Conservation (phyloP, 177 flowering plant genomes). For the Tripterygium wilfordii region DNA sequence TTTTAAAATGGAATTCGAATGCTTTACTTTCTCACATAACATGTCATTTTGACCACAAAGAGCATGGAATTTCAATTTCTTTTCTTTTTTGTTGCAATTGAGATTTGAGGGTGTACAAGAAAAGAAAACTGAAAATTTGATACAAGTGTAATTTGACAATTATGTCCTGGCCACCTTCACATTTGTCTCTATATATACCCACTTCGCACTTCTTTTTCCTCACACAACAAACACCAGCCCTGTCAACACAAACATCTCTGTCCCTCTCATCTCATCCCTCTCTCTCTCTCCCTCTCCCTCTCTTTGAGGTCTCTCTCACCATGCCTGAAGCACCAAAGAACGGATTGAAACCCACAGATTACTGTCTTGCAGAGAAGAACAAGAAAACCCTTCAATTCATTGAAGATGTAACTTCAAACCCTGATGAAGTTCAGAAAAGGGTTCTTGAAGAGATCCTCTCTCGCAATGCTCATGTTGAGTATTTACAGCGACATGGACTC, state of each 20-base stretch:
- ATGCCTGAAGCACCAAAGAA: conserved; percentile 83
- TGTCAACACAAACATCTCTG: no score
- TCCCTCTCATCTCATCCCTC: conserved; percentile 1
- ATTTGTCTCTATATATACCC: conserved; percentile 22
- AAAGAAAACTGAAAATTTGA: no score
- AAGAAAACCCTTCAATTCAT: conserved; percentile 65
- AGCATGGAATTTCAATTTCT: no score
- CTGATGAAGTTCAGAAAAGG: conserved; percentile 60
- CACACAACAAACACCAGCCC: conserved; percentile 18
- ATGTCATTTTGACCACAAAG: no score
- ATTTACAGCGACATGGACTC: conserved; percentile 58
- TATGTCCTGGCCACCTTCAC: conserved; percentile 7
- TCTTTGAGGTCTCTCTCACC: conserved; percentile 8
- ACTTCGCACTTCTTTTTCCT: conserved; percentile 16
- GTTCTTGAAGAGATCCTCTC: conserved; percentile 73
- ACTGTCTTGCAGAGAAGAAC: conserved; percentile 42
- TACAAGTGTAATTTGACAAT: no score
- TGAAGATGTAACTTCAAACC: conserved; percentile 72
- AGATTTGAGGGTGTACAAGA: no score
- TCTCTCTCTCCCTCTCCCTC: background rate
- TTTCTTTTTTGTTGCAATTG: no score
- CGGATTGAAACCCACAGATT: conserved; percentile 11
- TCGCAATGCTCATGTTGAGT: conserved; percentile 74
- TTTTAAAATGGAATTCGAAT: no score
- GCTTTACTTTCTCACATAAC: no score